Evolutionary conservation across 768 basidiomycete genomes (phyloP).

Genomic region (Boletus eberwhitei): DNA sequence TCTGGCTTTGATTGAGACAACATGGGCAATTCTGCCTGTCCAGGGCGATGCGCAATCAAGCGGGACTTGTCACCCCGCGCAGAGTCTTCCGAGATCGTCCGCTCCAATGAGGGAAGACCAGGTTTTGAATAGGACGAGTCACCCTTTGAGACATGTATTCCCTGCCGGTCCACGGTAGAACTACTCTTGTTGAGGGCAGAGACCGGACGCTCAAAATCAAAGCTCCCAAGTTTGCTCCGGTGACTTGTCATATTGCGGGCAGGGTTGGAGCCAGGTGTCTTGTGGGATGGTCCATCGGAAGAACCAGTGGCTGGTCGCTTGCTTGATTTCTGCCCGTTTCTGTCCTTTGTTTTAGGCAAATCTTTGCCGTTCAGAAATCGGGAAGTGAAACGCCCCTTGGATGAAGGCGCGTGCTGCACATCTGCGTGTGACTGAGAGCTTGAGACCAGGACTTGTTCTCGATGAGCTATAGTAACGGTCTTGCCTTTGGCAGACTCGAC

Average conservation of each 20-base stretch:
- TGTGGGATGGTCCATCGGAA: constrained; percentile 6
- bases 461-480: constrained; percentile 14
- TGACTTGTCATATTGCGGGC: constrained; percentile 35
- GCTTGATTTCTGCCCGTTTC: constrained; percentile 25
- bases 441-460: constrained; percentile 29
- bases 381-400: constrained; percentile 30
- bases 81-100: constrained; percentile 29
- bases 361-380: constrained; percentile 30
- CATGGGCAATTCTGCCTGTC: constrained; percentile 19
- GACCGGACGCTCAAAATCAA: constrained; percentile 73
- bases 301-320: constrained; percentile 15
- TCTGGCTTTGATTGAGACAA: constrained; percentile 33
- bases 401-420: neutral
- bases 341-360: constrained; percentile 16
- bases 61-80: constrained; percentile 12
- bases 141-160: constrained; percentile 1
- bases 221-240: constrained; percentile 64
- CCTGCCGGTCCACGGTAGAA: constrained; percentile 26
- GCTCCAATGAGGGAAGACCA: constrained; percentile 20
- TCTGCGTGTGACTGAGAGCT: constrained; percentile 18
- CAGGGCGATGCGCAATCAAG: constrained; percentile 5
- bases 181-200: constrained; percentile 31
- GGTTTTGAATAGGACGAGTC: constrained; percentile 10
- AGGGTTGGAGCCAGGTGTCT: constrained; percentile 6
- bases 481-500: constrained; percentile 9